phyloP scores from a whole-genome alignment of 1,284 basidiomycete species.

The Moesziomyces sp. region DNA sequence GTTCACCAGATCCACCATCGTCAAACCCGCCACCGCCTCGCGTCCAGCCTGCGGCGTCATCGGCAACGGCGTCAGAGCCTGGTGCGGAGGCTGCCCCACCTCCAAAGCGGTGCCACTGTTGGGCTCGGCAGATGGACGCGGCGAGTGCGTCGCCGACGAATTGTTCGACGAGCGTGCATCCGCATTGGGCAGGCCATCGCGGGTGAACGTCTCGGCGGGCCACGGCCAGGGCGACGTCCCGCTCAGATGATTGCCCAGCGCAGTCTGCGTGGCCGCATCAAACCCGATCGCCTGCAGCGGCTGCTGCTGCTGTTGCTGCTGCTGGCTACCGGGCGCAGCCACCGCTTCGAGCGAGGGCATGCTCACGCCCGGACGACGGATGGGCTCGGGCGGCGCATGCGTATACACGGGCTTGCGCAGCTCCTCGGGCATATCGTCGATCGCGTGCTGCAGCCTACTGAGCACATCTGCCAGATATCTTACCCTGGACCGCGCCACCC shows the following conservation, averaged over 20 bases:
- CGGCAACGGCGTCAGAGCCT: conserved; percentile 8
- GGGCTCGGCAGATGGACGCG: neutral
- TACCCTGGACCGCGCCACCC: conserved; percentile 19
- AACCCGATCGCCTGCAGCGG: conserved; percentile 42
- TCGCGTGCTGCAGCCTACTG: conserved; percentile 15
- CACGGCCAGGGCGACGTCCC: conserved; percentile 38
- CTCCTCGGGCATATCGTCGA: conserved; percentile 50
- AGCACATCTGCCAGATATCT: conserved; percentile 33
- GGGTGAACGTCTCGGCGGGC: conserved; percentile 43
- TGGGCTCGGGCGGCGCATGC: conserved; percentile 27
- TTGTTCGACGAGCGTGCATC: conserved; percentile 24
- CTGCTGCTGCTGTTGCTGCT: conserved; percentile 14
- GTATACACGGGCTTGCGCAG: conserved; percentile 31
- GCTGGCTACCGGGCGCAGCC: neutral
- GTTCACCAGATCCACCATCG: conserved; percentile 37
- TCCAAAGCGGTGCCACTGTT: neutral
- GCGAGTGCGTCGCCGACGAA: conserved; percentile 26
- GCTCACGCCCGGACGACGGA: conserved; percentile 17
- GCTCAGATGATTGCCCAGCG: conserved; percentile 28
- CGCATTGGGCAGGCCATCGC: conserved; percentile 32
- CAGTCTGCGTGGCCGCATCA: conserved; percentile 28
- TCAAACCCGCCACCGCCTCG: conserved; percentile 1
- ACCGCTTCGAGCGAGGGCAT: conserved; percentile 28
- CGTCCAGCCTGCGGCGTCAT: neutral
- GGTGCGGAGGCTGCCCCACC: conserved; percentile 16